phyloP scores from a whole-genome alignment of 2,329 filamentous ascomycete species.

The Scedosporium minutisporum region DNA sequence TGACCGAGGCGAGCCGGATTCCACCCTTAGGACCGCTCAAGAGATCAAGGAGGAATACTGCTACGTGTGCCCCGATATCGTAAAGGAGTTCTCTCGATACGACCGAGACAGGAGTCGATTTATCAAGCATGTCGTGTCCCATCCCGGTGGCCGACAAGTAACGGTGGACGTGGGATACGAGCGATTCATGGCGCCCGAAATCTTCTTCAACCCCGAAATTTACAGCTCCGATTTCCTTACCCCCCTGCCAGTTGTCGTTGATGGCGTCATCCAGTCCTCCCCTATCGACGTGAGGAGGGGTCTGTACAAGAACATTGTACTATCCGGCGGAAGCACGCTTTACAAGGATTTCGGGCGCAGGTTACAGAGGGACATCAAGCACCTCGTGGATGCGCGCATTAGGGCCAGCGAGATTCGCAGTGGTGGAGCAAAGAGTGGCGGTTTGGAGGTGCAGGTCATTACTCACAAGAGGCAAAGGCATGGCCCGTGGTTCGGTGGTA shows the following conservation, averaged over 20 bases:
- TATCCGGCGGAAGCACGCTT: constrained; percentile 91
- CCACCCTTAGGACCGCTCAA: constrained; percentile 92
- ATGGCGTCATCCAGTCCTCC: constrained; percentile 93
- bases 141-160: constrained; percentile 76
- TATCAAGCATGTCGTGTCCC: constrained; percentile 76
- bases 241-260: constrained; percentile 85
- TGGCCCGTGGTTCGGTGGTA: constrained; percentile 97
- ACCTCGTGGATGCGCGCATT: constrained; percentile 88
- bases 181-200: constrained; percentile 93
- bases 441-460: constrained; percentile 93
- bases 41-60: constrained; percentile 98
- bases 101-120: constrained; percentile 89
- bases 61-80: constrained; percentile 96
- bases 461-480: constrained; percentile 96
- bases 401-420: constrained; percentile 84
- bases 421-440: constrained; percentile 85
- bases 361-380: constrained; percentile 93
- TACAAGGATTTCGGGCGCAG: constrained; percentile 98
- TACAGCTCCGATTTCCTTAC: constrained; percentile 98
- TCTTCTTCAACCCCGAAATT: constrained; percentile 99
- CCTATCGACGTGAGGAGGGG: constrained; percentile 95
- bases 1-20: constrained; percentile 93
- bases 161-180: constrained; percentile 94
- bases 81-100: constrained; percentile 94
- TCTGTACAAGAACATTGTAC: constrained; percentile 98